Conservation (phyloP, 108 stramenopile species). For the Fistulifera pelliculosa region DNA sequence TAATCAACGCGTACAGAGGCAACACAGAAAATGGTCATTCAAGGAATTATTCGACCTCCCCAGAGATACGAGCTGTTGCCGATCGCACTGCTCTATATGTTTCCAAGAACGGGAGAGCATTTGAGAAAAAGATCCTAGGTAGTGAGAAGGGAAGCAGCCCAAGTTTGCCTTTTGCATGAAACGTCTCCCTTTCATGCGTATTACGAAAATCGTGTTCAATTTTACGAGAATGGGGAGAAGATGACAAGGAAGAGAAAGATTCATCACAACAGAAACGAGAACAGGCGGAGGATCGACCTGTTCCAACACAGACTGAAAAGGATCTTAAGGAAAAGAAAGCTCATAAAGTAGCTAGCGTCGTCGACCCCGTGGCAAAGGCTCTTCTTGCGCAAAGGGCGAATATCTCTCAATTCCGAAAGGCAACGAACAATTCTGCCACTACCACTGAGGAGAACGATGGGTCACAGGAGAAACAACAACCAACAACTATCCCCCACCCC, state of each 20-base stretch:
- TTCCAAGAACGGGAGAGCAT: conserved; percentile 92
- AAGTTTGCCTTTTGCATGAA: conserved; percentile 93
- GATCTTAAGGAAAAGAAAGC: conserved; percentile 29
- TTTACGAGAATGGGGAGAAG: conserved; percentile 67
- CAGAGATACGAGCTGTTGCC: conserved; percentile 94
- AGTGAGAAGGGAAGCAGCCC: conserved; percentile 80
- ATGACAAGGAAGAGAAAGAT: conserved; percentile 47
- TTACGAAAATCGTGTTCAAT: conserved; percentile 87
- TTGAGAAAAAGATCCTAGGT: conserved; percentile 78
- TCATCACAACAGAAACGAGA: conserved; percentile 21
- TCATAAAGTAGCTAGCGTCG: conserved; percentile 37
- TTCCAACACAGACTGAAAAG: conserved; percentile 13
- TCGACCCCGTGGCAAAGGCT: conserved; percentile 71
- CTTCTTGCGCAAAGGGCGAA: conserved; percentile 40
- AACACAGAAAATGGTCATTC: conserved; percentile 43
- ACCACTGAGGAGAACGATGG: conserved; percentile 1
- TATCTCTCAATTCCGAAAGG: conserved; percentile 32
- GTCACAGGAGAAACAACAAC: conserved; percentile 6
- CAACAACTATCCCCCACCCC: conserved; percentile 35
- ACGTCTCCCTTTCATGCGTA: conserved; percentile 94
- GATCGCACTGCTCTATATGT: conserved; percentile 96
- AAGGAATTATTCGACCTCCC: conserved; percentile 89
- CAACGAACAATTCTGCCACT: background rate
- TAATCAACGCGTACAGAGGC: too few species aligned
- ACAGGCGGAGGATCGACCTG: conserved; percentile 16